A percentile compares a stretch with the other conserved stretches of the same genome.
phyloP scores from a whole-genome alignment of 2,329 filamentous ascomycete genomes.

The Triangularia setosa region DNA sequence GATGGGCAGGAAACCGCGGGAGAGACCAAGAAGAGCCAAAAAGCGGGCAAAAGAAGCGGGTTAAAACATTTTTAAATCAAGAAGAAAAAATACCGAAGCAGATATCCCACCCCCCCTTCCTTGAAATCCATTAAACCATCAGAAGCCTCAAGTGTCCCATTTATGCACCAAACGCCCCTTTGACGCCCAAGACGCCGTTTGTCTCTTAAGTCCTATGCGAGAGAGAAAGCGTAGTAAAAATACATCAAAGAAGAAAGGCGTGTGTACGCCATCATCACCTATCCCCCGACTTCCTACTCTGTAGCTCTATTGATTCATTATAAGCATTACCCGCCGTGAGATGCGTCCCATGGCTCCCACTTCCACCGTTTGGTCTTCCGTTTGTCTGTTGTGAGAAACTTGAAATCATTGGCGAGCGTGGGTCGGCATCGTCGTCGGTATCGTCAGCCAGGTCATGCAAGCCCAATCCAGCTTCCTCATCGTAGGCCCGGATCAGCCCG shows the following conservation, averaged over 20 bases:
- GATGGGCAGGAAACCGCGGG: no score
- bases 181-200: neutral
- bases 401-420: slow-evolving; percentile 35
- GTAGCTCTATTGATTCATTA: slow-evolving; percentile 44
- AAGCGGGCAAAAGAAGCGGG: no score
- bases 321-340: neutral
- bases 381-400: slow-evolving; percentile 30
- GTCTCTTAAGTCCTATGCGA: neutral
- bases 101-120: no score
- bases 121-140: neutral
- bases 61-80: no score
- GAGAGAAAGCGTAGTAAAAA: neutral
- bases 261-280: slow-evolving; percentile 22
- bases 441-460: slow-evolving; percentile 77
- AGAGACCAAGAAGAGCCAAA: no score
- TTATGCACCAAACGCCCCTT: neutral
- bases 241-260: slow-evolving; percentile 1
- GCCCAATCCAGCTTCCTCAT: slow-evolving; percentile 76
- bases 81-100: no score
- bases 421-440: slow-evolving; percentile 57
- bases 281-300: slow-evolving; percentile 42
- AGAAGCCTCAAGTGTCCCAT: neutral
- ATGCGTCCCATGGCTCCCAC: slow-evolving; percentile 14
- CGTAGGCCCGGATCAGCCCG: slow-evolving; percentile 83
- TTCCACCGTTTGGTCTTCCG: slow-evolving; percentile 34